Percentiles rank a stretch among this genome's conserved stretches.
phyloP scores from a whole-genome alignment of 2,329 filamentous ascomycete species.

The Bipolaris victoriae region DNA sequence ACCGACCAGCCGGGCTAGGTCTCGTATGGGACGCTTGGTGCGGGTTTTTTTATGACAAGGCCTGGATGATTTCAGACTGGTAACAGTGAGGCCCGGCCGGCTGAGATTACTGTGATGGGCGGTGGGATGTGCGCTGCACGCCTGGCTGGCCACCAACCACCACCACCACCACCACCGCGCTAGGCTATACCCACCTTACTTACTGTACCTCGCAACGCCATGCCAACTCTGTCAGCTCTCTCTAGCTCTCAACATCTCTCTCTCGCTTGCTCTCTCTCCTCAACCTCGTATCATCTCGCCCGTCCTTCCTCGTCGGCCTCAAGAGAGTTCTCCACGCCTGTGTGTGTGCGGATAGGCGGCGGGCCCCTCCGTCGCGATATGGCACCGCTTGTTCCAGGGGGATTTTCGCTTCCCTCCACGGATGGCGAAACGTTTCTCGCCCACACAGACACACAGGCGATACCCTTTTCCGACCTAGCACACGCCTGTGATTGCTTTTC shows the following conservation, averaged over 20 bases:
- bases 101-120: background rate
- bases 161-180: no score
- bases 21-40: background rate
- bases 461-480: conserved; percentile 12
- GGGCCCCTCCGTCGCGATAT: background rate
- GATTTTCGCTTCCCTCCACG: conserved; percentile 4
- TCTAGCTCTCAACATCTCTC: background rate
- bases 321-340: background rate
- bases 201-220: no score
- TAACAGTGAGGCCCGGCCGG: background rate
- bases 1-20: no score
- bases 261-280: no score
- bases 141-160: no score
- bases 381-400: conserved; percentile 4
- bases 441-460: conserved; percentile 11
- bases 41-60: background rate
- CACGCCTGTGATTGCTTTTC: background rate
- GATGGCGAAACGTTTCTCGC: conserved; percentile 17
- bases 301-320: background rate
- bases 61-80: background rate
- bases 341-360: background rate
- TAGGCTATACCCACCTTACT: no score
- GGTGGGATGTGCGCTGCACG: background rate
- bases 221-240: no score
- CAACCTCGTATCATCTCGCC: background rate